Percentiles rank a stretch among this genome's conserved stretches.
phyloP scores from a whole-genome alignment of 805 yeast genomes.

The Ascoidea rubescens region DNA sequence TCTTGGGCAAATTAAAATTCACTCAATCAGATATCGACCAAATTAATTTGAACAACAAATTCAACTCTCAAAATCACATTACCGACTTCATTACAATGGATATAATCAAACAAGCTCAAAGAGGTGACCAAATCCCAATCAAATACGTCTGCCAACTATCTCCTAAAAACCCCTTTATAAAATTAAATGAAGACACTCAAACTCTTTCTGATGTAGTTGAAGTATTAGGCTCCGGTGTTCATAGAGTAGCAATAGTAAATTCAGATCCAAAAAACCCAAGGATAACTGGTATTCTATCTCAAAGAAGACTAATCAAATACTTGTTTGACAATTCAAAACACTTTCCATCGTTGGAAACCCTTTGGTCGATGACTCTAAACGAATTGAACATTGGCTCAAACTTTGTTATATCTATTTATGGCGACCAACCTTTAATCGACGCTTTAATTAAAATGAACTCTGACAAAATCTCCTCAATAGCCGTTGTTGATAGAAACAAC shows the following conservation, averaged over 20 bases:
- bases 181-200: conserved; percentile 50
- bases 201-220: conserved; percentile 66
- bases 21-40: conserved; percentile 9
- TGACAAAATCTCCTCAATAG: conserved; percentile 77
- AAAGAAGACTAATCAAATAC: conserved; percentile 72
- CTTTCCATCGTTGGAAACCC: conserved; percentile 68
- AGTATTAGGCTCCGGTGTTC: conserved; percentile 89
- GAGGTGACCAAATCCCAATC: conserved; percentile 86
- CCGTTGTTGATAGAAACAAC: conserved; percentile 73
- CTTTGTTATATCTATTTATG: conserved; percentile 65
- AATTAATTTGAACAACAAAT: conserved; percentile 13
- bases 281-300: conserved; percentile 79
- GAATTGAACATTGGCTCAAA: conserved; percentile 62
- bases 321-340: conserved; percentile 88
- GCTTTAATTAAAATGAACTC: conserved; percentile 78
- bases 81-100: conserved; percentile 25
- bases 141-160: conserved; percentile 73
- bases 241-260: conserved; percentile 73
- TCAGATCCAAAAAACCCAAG: conserved; percentile 24
- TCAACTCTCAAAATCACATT: conserved; percentile 15
- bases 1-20: conserved; percentile 53
- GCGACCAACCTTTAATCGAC: conserved; percentile 77
- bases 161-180: conserved; percentile 79
- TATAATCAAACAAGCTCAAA: conserved; percentile 50
- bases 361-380: conserved; percentile 52